These are phyloP conservation scores for Colletotrichum graminicola DNA, from an alignment of 2,329 filamentous ascomycete genomes.

Conservation along the genomic window DNA sequence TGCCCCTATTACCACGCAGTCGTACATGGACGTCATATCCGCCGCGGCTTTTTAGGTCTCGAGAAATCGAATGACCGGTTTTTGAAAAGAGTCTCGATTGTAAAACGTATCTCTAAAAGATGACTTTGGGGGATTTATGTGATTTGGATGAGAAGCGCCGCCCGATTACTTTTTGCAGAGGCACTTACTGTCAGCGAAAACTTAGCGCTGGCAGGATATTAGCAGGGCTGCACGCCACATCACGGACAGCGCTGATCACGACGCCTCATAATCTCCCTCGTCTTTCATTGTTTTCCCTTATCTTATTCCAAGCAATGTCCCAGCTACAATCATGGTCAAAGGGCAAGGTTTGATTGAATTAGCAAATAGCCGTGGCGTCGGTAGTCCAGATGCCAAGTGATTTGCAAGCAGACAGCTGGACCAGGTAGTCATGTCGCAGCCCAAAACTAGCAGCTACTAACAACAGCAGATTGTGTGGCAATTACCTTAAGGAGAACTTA, in stretches of 20 bases:
- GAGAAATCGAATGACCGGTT: background rate
- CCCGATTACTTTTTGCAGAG: background rate
- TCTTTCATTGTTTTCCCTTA: too few relatives aligned
- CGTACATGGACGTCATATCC: slow-evolving; percentile 18
- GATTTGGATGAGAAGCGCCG: background rate
- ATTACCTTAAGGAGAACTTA: background rate
- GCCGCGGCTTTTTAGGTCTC: background rate
- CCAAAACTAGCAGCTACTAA: background rate
- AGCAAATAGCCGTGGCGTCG: background rate
- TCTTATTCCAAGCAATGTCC: too few relatives aligned
- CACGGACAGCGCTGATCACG: slow-evolving; percentile 9
- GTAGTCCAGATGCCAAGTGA: background rate
- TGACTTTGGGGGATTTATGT: background rate
- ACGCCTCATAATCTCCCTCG: slow-evolving; percentile 26
- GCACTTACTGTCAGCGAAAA: background rate
- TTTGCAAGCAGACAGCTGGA: too few relatives aligned
- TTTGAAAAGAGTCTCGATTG: background rate
- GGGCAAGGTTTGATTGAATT: background rate
- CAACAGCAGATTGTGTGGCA: background rate
- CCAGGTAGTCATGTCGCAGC: background rate
- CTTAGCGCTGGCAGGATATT: slow-evolving; percentile 27
- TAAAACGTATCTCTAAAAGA: background rate
- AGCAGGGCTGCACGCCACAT: slow-evolving; percentile 19
- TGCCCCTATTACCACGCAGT: slow-evolving; percentile 41
- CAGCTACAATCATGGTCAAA: background rate